Conservation (phyloP, 2,329 filamentous ascomycete genomes). For the Botrytis fabae region DNA sequence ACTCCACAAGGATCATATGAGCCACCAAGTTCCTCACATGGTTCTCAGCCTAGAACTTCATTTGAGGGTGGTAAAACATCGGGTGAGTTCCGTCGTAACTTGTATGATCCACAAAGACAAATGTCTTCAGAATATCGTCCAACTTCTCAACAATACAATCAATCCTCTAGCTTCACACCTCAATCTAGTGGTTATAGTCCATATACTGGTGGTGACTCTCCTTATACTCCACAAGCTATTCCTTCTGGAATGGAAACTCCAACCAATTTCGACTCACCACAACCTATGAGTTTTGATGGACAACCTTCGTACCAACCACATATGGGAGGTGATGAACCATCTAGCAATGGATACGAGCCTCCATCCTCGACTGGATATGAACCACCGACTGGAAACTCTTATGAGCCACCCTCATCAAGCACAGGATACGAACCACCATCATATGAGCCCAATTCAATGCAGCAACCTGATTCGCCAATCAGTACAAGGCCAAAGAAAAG, state of each 20-base stretch:
- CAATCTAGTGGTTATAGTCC: conserved; percentile 31
- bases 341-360: conserved; percentile 43
- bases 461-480: conserved; percentile 44
- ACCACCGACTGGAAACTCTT: conserved; percentile 28
- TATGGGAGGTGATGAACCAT: conserved; percentile 28
- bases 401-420: conserved; percentile 35
- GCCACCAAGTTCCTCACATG: conserved; percentile 33
- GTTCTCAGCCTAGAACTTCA: conserved; percentile 43
- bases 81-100: conserved; percentile 45
- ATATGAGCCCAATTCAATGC: conserved; percentile 54
- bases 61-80: conserved; percentile 49
- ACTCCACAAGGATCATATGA: conserved; percentile 32
- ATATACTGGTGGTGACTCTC: conserved; percentile 24
- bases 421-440: conserved; percentile 45
- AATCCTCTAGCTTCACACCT: conserved; percentile 37
- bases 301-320: conserved; percentile 21
- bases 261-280: conserved; percentile 28
- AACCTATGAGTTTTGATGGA: conserved; percentile 30
- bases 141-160: conserved; percentile 33
- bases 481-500: conserved; percentile 67
- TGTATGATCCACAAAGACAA: conserved; percentile 46
- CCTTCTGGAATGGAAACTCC: background rate
- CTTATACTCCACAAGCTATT: conserved; percentile 16
- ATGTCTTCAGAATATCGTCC: conserved; percentile 45
- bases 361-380: conserved; percentile 35